Conservation (phyloP, 176 grass and related monocot genomes). For the Zoysia pacifica region DNA sequence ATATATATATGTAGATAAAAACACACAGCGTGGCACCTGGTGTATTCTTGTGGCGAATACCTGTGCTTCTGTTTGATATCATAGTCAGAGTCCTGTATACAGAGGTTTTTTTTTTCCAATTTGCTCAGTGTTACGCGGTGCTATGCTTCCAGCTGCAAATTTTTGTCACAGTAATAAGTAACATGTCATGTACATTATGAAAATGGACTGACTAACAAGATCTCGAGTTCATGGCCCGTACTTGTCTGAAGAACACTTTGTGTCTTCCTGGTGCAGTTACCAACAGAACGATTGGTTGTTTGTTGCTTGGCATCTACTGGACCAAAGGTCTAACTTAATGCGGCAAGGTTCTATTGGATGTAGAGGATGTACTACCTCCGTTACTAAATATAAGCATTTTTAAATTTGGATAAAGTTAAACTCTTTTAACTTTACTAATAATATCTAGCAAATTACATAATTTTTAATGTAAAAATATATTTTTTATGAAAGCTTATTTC, state of each 20-base stretch:
- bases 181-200: conserved; percentile 33
- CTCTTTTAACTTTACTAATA: no score
- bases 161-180: conserved; percentile 45
- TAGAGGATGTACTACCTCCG: not conserved
- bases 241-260: conserved; percentile 7
- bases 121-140: conserved; percentile 21
- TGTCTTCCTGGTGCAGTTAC: conserved; percentile 12
- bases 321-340: conserved; percentile 13
- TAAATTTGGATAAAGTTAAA: no score
- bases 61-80: conserved; percentile 28
- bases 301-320: conserved; percentile 32
- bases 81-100: conserved; percentile 42
- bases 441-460: no score
- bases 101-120: conserved; percentile 25
- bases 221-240: conserved; percentile 15
- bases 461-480: no score
- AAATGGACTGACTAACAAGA: conserved; percentile 31
- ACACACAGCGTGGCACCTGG: conserved; percentile 42
- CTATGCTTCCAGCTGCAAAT: conserved; percentile 36
- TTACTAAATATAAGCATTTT: no score
- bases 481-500: no score
- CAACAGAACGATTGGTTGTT: conserved; percentile 25
- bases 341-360: not conserved
- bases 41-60: conserved; percentile 57
- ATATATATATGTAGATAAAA: conserved; percentile 56